Evolutionary conservation across 192 early-diverging fungal species (phyloP).

Genomic region (Dissophora globulifera): DNA sequence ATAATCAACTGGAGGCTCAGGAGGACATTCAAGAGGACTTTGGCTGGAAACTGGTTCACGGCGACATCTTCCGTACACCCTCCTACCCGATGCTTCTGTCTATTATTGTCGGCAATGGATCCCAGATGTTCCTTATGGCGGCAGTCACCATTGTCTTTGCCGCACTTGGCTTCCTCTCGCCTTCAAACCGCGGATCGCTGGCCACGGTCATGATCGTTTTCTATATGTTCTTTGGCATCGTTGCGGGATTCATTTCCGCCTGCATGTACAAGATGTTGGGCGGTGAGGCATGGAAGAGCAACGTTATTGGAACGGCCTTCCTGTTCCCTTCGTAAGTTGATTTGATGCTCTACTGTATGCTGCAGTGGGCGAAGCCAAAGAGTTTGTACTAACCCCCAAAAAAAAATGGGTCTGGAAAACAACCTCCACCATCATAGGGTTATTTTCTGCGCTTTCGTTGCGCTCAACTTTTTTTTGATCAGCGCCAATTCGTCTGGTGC

Average conservation of each 20-base stretch:
- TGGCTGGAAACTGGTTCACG: conserved; percentile 98
- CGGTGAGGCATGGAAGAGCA: conserved; percentile 86
- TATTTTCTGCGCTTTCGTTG: conserved; percentile 69
- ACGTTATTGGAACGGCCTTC: conserved; percentile 82
- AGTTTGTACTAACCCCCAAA: too few species aligned
- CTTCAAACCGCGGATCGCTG: conserved; percentile 89
- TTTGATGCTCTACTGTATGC: too few species aligned
- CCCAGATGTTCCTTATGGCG: conserved; percentile 81
- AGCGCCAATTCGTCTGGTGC: conserved; percentile 87
- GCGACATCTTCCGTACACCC: conserved; percentile 95
- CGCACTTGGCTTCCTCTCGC: conserved; percentile 95
- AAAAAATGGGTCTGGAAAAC: too few species aligned
- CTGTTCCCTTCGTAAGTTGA: conserved; percentile 79
- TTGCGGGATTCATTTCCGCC: conserved; percentile 90
- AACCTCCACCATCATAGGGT: conserved; percentile 34
- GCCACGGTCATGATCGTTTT: conserved; percentile 93
- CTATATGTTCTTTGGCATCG: conserved; percentile 87
- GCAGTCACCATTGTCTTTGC: conserved; percentile 86
- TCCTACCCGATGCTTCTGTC: conserved; percentile 76
- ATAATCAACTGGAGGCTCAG: conserved; percentile 76
- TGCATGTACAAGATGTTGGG: conserved; percentile 94
- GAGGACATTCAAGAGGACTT: conserved; percentile 92
- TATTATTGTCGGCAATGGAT: conserved; percentile 87
- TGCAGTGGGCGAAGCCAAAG: too few species aligned
- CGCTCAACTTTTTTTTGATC: conserved; percentile 90